Evolutionary conservation across 768 basidiomycete genomes (phyloP), one percentile per base, ranked within the genome.

Genomic region (Suillus fuscotomentosus): DNA sequence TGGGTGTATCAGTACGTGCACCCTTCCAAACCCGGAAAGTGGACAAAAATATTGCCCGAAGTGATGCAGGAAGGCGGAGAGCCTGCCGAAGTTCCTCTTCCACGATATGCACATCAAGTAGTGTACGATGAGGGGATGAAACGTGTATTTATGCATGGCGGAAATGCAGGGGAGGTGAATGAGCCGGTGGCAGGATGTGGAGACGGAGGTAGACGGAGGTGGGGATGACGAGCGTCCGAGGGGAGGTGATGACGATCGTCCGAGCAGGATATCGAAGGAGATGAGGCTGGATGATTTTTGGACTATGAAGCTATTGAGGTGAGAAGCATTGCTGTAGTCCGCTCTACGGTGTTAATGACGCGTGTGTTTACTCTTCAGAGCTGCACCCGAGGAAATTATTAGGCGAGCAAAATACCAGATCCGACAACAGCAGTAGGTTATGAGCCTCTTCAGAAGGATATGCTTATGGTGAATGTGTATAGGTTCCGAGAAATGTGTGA

Each of bases 401-500:
- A 84, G 91, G 42, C 80, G 83, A 63, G 87, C 86, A 17, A 86
- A 77, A 31, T 90, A 87, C 70, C 78, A 81, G 36, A 82, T 93
- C 65, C 86, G 92, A 47, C 82, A 84, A 65, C 92, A 94, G 70
- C 88, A 89, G 92, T 91, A 69, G 62, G 87, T 79, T 17, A 11
- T 41, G 31, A 20, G 1, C 14, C 31, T 63, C 7, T 39, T 20
- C 24, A 22, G 20, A 20, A 11, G 7, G 11, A 48, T 51, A 43
- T 5, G 36, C 14, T 22, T 39, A n/a, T 48, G 11, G 27, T 45
- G 5, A 50, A 17, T 17, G 22, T 38, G 39, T 11, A 36, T 68
- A 94, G 92, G 69, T 94, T 93, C 77, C 85, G 88, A n/a, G 92
- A 94, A 70, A 87, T 92, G 83, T 91, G 90, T 70, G 86, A 87